Conservation (phyloP, 257 asterid genomes). For the Solanum chilense region DNA sequence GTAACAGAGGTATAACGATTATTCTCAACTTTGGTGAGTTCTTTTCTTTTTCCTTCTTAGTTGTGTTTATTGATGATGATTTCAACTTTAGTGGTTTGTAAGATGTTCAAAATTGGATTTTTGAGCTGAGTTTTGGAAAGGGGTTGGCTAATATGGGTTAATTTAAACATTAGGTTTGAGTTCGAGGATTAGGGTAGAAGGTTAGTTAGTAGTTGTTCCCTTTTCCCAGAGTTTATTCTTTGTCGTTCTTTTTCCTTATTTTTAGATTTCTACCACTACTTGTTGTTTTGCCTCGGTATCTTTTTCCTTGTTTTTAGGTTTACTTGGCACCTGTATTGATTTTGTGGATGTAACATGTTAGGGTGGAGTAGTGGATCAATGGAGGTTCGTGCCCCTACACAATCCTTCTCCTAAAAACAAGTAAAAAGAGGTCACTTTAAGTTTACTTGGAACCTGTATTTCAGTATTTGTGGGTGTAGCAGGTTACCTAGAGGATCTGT, state of each 20-base stretch:
- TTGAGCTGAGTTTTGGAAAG: background rate
- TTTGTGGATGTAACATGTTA: background rate
- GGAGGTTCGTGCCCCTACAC: background rate
- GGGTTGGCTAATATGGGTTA: background rate
- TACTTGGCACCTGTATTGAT: background rate
- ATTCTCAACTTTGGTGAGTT: background rate
- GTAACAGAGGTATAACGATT: slow-evolving; percentile 59
- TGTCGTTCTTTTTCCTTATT: background rate
- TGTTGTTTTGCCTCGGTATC: background rate
- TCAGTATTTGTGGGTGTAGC: background rate
- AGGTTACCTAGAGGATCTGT: background rate
- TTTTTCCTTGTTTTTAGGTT: background rate
- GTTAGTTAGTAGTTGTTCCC: background rate
- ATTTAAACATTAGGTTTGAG: background rate
- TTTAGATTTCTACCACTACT: background rate
- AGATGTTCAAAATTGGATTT: background rate
- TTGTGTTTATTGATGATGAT: background rate
- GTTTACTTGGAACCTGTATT: background rate
- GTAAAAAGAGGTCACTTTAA: background rate
- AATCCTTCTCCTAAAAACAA: background rate
- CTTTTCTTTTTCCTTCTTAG: background rate
- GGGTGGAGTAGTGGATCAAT: background rate
- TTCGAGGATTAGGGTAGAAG: background rate
- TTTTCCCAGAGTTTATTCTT: background rate
- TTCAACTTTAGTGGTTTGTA: background rate